These are phyloP conservation scores for Colletotrichum somersetense DNA, from an alignment of 2,329 filamentous ascomycete genomes.

Conservation along the genomic window DNA sequence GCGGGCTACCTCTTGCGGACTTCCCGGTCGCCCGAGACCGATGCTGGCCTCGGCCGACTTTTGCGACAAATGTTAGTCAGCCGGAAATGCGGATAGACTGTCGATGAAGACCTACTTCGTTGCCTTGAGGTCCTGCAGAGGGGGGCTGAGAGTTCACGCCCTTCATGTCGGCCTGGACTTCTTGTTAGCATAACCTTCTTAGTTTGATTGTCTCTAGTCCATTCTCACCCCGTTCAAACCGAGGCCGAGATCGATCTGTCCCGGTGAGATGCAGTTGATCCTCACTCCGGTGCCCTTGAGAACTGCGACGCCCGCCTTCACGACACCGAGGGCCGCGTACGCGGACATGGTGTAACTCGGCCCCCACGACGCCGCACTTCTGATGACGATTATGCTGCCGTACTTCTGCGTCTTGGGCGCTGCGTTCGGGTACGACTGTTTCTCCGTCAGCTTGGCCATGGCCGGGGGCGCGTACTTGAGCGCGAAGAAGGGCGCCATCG, in stretches of 20 bases:
- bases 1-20: slow-evolving; percentile 69
- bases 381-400: slow-evolving; percentile 73
- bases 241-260: slow-evolving; percentile 56
- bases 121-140: slow-evolving; percentile 64
- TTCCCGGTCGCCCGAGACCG: slow-evolving; percentile 69
- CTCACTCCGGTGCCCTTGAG: slow-evolving; percentile 70
- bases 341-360: slow-evolving; percentile 71
- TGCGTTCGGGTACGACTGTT: slow-evolving; percentile 69
- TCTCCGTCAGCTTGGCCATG: slow-evolving; percentile 70
- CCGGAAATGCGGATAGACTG: background rate
- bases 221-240: slow-evolving; percentile 57
- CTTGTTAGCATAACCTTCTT: slow-evolving; percentile 1
- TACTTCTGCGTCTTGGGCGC: slow-evolving; percentile 71
- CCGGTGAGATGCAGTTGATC: slow-evolving; percentile 65
- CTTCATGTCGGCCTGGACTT: slow-evolving; percentile 59
- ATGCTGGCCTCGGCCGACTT: slow-evolving; percentile 63
- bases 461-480: slow-evolving; percentile 74
- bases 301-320: slow-evolving; percentile 67
- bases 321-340: slow-evolving; percentile 72
- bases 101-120: slow-evolving; percentile 50
- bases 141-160: slow-evolving; percentile 67
- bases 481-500: slow-evolving; percentile 73
- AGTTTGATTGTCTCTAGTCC: background rate
- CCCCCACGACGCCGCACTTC: slow-evolving; percentile 69
- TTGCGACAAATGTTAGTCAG: background rate